phyloP scores from a whole-genome alignment of 768 basidiomycete genomes.

The Lactarius pseudohatsudake region DNA sequence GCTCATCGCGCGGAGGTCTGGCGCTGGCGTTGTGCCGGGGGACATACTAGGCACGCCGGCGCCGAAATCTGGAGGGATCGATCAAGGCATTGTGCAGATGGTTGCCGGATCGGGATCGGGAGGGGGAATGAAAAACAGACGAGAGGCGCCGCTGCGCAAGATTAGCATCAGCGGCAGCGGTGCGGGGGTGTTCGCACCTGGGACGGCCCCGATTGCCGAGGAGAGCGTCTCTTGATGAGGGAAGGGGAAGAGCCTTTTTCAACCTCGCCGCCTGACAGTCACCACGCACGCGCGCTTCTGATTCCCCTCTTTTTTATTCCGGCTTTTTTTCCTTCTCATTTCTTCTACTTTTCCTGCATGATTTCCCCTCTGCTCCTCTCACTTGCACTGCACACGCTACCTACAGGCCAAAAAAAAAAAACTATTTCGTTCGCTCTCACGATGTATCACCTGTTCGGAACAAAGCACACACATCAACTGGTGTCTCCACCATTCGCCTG shows the following conservation, averaged over 20 bases:
- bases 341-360: background rate
- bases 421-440: background rate
- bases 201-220: conserved; percentile 31
- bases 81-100: conserved; percentile 24
- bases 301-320: background rate
- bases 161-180: conserved; percentile 38
- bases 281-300: background rate
- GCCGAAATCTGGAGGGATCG: conserved; percentile 25
- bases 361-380: background rate
- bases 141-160: conserved; percentile 36
- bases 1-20: conserved; percentile 70
- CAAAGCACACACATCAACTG: background rate
- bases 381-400: background rate
- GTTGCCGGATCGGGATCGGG: conserved; percentile 30
- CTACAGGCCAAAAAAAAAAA: background rate
- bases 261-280: background rate
- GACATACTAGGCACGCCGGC: conserved; percentile 30
- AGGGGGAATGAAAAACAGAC: conserved; percentile 30
- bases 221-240: conserved; percentile 26
- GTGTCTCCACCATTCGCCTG: background rate
- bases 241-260: background rate
- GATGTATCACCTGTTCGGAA: background rate
- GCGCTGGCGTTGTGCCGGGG: conserved; percentile 37
- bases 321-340: background rate
- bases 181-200: conserved; percentile 29